Evolutionary conservation across 139 green algal species (phyloP).

Genomic region (Coelastrella sp.): DNA sequence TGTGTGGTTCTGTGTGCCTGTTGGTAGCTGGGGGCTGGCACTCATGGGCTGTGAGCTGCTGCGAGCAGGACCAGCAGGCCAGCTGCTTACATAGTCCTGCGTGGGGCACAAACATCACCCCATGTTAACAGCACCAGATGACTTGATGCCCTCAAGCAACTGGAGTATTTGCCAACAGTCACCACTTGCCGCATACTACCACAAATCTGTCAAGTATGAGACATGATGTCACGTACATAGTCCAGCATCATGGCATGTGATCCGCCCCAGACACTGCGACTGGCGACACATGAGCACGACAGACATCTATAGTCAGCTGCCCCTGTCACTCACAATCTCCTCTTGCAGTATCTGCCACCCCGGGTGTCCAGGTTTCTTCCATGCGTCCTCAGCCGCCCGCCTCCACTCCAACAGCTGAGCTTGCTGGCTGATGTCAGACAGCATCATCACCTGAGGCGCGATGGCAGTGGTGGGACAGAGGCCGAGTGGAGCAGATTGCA

Average conservation of each 20-base stretch:
- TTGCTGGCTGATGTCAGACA: slow-evolving; percentile 49
- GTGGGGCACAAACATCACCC: neutral
- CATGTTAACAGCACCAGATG: neutral
- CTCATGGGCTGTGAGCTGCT: neutral
- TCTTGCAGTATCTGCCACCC: slow-evolving; percentile 65
- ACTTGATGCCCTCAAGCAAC: neutral
- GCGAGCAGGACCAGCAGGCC: neutral
- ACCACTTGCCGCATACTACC: too few species aligned
- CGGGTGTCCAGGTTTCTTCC: slow-evolving; percentile 50
- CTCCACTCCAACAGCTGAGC: slow-evolving; percentile 53
- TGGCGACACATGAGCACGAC: neutral
- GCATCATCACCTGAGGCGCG: slow-evolving; percentile 31
- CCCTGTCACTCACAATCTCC: slow-evolving; percentile 48
- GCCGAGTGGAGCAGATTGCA: neutral
- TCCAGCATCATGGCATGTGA: too few species aligned
- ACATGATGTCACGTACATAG: too few species aligned
- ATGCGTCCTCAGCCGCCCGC: slow-evolving; percentile 49
- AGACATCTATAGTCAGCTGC: neutral
- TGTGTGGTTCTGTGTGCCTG: slow-evolving; percentile 9
- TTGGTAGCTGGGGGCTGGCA: neutral
- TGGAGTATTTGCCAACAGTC: neutral
- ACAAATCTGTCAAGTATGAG: too few species aligned
- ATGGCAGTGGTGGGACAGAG: neutral
- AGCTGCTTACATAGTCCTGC: slow-evolving; percentile 35
- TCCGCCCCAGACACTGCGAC: neutral